A percentile compares a stretch with the other conserved stretches of the same genome.
Evolutionary conservation across 2,329 filamentous ascomycete species (phyloP).

Genomic region (Dothideomycetidae sp.): DNA sequence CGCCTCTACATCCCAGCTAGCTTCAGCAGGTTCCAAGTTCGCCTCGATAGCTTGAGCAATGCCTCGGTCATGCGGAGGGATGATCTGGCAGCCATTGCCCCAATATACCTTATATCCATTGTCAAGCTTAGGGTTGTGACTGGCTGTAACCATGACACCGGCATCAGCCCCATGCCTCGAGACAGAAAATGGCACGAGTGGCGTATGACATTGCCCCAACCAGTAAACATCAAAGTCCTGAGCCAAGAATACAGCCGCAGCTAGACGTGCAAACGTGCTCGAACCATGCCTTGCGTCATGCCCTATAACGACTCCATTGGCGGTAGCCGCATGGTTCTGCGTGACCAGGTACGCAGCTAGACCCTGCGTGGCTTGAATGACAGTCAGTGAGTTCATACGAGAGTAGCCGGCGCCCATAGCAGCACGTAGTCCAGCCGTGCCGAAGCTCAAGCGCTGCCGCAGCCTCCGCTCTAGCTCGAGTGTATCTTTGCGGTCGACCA

Average conservation of each 20-base stretch:
- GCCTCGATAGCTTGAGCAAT: constrained; percentile 43
- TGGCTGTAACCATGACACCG: constrained; percentile 53
- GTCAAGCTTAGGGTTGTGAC: constrained; percentile 49
- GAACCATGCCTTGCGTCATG: constrained; percentile 51
- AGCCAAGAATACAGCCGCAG: constrained; percentile 44
- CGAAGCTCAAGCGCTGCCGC: constrained; percentile 44
- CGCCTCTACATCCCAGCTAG: constrained; percentile 27
- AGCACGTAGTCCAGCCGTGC: constrained; percentile 48
- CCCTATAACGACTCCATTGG: constrained; percentile 44
- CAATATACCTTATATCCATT: constrained; percentile 58
- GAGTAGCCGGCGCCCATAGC: constrained; percentile 52
- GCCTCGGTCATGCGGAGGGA: constrained; percentile 44
- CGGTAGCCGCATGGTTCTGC: constrained; percentile 24
- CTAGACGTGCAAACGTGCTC: constrained; percentile 43
- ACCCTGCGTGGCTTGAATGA: constrained; percentile 46
- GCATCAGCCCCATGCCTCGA: constrained; percentile 39
- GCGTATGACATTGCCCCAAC: constrained; percentile 45
- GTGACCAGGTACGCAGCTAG: constrained; percentile 44
- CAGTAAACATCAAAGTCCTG: constrained; percentile 46
- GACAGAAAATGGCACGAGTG: constrained; percentile 48
- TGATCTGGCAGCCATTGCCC: constrained; percentile 51
- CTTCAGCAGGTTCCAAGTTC: constrained; percentile 36
- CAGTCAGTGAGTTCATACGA: constrained; percentile 25
- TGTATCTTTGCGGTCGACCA: constrained; percentile 32
- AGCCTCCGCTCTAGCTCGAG: constrained; percentile 40